These are phyloP conservation scores for Hemileccinum rubropunctum DNA, from an alignment of 768 basidiomycete species.

Conservation along the genomic window DNA sequence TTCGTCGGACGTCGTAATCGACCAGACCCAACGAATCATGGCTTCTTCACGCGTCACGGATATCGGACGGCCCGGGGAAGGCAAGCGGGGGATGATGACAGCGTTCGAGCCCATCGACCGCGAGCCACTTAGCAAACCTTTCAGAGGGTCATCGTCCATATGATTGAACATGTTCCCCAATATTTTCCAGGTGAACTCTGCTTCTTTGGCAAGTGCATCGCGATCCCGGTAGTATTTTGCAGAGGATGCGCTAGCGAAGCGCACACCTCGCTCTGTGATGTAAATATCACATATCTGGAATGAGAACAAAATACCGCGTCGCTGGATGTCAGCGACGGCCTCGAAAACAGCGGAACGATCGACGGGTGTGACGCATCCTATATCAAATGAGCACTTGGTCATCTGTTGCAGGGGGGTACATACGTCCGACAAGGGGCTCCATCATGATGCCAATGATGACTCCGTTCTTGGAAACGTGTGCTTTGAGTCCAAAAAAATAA, in stretches of 20 bases:
- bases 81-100: conserved; percentile 26
- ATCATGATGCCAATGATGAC: conserved; percentile 30
- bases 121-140: not conserved
- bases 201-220: conserved; percentile 24
- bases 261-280: conserved; percentile 29
- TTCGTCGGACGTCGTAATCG: conserved; percentile 13
- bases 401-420: not conserved
- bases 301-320: conserved; percentile 23
- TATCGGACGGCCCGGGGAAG: conserved; percentile 22
- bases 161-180: conserved; percentile 21
- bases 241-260: conserved; percentile 23
- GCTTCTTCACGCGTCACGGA: conserved; percentile 15
- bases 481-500: conserved; percentile 30
- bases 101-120: conserved; percentile 4
- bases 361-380: conserved; percentile 20
- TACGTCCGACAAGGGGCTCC: conserved; percentile 29
- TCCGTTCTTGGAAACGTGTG: conserved; percentile 31
- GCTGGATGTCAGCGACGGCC: conserved; percentile 32
- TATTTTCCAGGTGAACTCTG: conserved; percentile 16
- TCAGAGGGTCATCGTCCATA: conserved; percentile 3
- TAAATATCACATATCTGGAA: conserved; percentile 23
- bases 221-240: conserved; percentile 19
- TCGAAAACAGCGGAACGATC: conserved; percentile 30
- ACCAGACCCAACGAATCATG: conserved; percentile 22
- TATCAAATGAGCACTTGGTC: conserved; percentile 5